Evolutionary conservation across 108 stramenopile species (phyloP).

Genomic region (Aurantiochytrium sp.): DNA sequence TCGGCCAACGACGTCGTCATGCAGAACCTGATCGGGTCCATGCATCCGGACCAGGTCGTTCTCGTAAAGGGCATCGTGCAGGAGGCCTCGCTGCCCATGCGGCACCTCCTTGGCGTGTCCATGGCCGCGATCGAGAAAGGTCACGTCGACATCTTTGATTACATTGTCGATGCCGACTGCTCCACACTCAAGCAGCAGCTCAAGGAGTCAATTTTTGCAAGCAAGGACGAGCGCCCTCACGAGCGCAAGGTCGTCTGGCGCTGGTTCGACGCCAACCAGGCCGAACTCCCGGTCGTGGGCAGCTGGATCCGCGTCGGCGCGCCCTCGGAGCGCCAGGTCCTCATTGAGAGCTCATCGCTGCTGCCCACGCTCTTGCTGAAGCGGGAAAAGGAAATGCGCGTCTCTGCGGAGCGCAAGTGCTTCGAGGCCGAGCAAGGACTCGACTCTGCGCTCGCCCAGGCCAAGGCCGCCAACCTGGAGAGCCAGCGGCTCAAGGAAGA

Average conservation of each 20-base stretch:
- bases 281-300: conserved; percentile 11
- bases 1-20: background rate
- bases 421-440: background rate
- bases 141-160: background rate
- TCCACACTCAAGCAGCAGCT: background rate
- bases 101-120: background rate
- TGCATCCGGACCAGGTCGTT: background rate
- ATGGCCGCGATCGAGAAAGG: background rate
- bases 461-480: background rate
- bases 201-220: background rate
- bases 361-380: conserved; percentile 18
- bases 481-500: background rate
- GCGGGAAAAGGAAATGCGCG: conserved; percentile 21
- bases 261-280: background rate
- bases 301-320: conserved; percentile 4
- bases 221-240: background rate
- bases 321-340: background rate
- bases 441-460: background rate
- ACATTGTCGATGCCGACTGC: background rate
- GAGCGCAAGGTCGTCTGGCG: background rate
- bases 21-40: background rate
- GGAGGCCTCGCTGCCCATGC: conserved; percentile 25
- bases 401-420: background rate
- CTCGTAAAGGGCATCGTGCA: background rate
- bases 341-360: conserved; percentile 24